Base-by-base conservation (phyloP, 768 basidiomycete genomes). In the Mycena kentingensis region DNA sequence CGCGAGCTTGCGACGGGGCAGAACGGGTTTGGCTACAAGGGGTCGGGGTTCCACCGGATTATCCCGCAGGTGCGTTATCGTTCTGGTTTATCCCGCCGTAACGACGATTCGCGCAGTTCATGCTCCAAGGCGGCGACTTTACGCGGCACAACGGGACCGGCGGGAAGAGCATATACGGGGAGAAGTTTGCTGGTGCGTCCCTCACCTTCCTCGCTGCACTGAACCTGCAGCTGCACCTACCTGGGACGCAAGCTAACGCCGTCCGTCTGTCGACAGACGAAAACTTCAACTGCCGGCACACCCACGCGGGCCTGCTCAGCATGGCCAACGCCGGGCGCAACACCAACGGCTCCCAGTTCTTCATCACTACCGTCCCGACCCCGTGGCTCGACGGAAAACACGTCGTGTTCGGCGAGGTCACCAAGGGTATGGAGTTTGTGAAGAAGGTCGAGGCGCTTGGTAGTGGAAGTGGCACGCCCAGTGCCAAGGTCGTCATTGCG, bases 121-220 rank as follows among this genome's bases (percentile, higher is more conserved):
- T 93, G 90, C 77, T 92, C 51, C 93, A 95, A 69, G 93, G 91
- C 22, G 93, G 93, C 50, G 92, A 94, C 67, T 96, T 96, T 69
- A 88, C 85, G 57, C 61, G 52, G 16, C 65, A 69, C 25, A 73
- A 88, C 54, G 90, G 90, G 15, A 89, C 87, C 10, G 90, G 90
- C 54, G 90, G 90, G 42, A 88, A 85, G 70, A 87, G 85, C 22
- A 89, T 89, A 66, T 89, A 87, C 54, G 88, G 88, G 57, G 73
- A 74, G 41, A 84, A 81, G 63, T 89, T 88, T 56, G 64, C 62
- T 6, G 88, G 86, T 87, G 32, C 39, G 75, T 65, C 34, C 39
- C 46, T 42, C 22, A 15, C 21, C 13, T 46, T 19, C 19, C 44
- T 25, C 8, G n/a, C n/a, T 29, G 49, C 56, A 25, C 10, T 34